These are phyloP conservation scores for Starmerella apis DNA, from an alignment of 805 yeast genomes.

Conservation along the genomic window DNA sequence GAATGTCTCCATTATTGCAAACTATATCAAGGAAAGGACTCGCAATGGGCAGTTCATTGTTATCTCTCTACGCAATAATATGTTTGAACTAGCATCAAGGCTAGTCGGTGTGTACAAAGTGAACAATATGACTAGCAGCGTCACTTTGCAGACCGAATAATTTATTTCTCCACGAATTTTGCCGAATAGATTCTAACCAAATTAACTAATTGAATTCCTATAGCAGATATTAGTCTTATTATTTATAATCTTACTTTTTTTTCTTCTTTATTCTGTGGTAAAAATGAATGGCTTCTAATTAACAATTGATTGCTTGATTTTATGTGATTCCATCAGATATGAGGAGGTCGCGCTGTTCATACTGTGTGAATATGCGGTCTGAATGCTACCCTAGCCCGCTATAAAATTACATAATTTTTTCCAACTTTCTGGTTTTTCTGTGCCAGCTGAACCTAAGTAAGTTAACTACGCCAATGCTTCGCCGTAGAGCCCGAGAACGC, in stretches of 20 bases:
- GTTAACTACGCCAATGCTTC: slow-evolving; percentile 37
- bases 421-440: background rate
- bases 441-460: background rate
- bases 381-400: background rate
- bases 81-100: slow-evolving; percentile 94
- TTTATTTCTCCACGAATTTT: background rate
- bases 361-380: too few relatives aligned
- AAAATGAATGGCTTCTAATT: too few relatives aligned
- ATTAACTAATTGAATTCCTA: background rate
- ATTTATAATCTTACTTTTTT: too few relatives aligned
- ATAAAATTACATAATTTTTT: background rate
- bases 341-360: background rate
- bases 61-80: slow-evolving; percentile 86
- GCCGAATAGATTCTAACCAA: background rate
- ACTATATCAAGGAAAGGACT: slow-evolving; percentile 89
- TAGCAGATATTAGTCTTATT: background rate
- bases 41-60: slow-evolving; percentile 95
- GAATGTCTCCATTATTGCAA: slow-evolving; percentile 94
- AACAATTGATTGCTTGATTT: background rate
- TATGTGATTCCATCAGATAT: background rate
- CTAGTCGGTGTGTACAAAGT: slow-evolving; percentile 93
- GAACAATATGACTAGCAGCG: slow-evolving; percentile 79
- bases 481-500: slow-evolving; percentile 94
- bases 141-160: slow-evolving; percentile 35
- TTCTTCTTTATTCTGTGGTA: background rate